phyloP scores from a whole-genome alignment of 2,329 filamentous ascomycete species.

The Lasiodiplodia sp. region DNA sequence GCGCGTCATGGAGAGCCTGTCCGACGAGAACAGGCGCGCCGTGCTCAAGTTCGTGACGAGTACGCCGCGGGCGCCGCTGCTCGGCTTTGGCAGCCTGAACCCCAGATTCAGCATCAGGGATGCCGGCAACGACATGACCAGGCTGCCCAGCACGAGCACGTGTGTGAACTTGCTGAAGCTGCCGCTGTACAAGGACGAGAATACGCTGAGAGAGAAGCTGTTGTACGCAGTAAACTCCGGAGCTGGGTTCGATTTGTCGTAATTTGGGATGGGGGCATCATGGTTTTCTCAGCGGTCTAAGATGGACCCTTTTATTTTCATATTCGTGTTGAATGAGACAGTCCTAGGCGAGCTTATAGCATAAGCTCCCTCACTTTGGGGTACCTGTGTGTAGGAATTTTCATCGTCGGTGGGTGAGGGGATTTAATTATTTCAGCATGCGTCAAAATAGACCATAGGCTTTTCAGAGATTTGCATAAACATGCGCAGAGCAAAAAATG shows the following conservation, averaged over 20 bases:
- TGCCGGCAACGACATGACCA: conserved; percentile 74
- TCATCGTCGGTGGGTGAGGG: background rate
- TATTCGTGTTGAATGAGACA: background rate
- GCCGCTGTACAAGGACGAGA: conserved; percentile 76
- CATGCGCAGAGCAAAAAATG: background rate
- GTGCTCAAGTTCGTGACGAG: conserved; percentile 96
- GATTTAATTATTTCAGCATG: background rate
- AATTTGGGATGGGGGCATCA: background rate
- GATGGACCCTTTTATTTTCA: background rate
- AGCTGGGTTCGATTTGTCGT: conserved; percentile 80
- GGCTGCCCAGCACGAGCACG: conserved; percentile 91
- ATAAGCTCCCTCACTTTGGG: background rate
- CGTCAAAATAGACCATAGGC: background rate
- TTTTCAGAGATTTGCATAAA: conserved; percentile 2
- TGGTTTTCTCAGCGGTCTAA: no score
- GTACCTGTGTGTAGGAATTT: background rate
- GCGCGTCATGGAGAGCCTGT: conserved; percentile 80
- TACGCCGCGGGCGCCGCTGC: conserved; percentile 85
- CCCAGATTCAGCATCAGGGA: conserved; percentile 92
- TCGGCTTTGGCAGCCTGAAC: conserved; percentile 86
- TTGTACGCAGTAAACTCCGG: conserved; percentile 89
- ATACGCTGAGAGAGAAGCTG: conserved; percentile 76
- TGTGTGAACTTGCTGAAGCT: conserved; percentile 96
- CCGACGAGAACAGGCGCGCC: conserved; percentile 78
- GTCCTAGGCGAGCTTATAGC: background rate